Percentiles rank a stretch among this genome's conserved stretches.
phyloP scores from a whole-genome alignment of 345 rosid genomes.

The Litchi chinensis region DNA sequence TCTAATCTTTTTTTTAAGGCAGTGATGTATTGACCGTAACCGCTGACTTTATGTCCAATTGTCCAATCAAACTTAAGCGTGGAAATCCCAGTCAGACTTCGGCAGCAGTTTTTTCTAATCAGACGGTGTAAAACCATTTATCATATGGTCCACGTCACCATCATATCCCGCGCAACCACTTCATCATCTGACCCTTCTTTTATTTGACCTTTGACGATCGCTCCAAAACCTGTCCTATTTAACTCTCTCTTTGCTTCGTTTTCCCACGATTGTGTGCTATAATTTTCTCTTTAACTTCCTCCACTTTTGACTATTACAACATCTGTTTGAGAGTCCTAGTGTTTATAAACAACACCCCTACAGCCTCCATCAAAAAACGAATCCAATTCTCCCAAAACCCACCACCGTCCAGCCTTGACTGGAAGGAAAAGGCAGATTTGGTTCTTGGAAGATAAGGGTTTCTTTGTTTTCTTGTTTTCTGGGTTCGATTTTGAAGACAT shows the following conservation, averaged over 20 bases:
- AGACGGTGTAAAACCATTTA: constrained; percentile 4
- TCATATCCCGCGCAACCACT: neutral
- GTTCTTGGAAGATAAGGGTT: neutral
- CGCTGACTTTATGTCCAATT: neutral
- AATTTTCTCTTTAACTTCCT: neutral
- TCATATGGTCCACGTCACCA: neutral
- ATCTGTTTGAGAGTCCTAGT: neutral
- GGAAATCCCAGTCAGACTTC: neutral
- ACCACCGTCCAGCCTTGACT: neutral
- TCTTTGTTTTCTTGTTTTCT: too few species aligned
- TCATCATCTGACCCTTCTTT: constrained; percentile 22
- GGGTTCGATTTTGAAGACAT: neutral
- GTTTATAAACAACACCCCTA: neutral
- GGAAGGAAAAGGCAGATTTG: neutral
- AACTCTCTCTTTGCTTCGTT: neutral
- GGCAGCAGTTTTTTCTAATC: neutral
- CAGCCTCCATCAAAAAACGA: neutral
- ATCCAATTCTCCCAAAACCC: constrained; percentile 4
- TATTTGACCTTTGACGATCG: constrained; percentile 23
- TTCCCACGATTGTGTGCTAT: constrained; percentile 26
- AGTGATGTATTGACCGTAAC: neutral
- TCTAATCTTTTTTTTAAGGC: neutral
- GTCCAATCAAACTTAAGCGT: neutral
- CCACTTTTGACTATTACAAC: neutral
- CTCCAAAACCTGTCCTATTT: neutral